Base-by-base conservation (phyloP, 2,329 filamentous ascomycete genomes). In the Hypoxylon sp. region DNA sequence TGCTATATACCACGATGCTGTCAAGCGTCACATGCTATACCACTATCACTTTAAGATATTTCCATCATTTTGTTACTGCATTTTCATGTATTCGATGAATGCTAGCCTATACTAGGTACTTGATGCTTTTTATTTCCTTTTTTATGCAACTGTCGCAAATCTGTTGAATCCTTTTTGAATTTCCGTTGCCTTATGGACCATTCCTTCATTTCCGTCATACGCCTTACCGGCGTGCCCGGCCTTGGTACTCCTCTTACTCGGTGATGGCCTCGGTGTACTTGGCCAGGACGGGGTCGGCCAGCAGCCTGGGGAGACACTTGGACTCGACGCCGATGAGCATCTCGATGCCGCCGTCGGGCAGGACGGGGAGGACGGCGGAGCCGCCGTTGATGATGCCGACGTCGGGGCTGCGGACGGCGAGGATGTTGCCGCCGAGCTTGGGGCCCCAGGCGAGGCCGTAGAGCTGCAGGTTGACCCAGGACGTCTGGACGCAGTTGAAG, bases 381-480 rank as follows among this genome's bases (percentile, higher is more conserved):
- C 64, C 48, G 2, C 73, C 74, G 33, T 75, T 74, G 45, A 75
- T 70, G 10, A 70, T 52, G 8, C 73, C 72, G 10, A 72, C 59
- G 48, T 70, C 67, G 1, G 72, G 73, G n/a, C 60, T 55, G 6
- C 72, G 67, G 3, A 75, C 63, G 1, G 72, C 66, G 38, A 70
- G 55, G 48, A 75, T 70, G 7, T 55, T 66, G 8, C 63, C 57
- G 0, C 70, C 70, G 6, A 75, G 24, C 6, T 65, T 21, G 15
- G 69, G 64, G 2, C 74, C 74, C 73, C 72, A 75, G 9, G 72
- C 64, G 20, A 75, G 46, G 10, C 54, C 66, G 45, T 75, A 75
- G 10, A 75, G 53, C 15, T 68, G 60, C 27, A 75, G 70, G 26
- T 69, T 69, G 21, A 68, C 55, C 74, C 72, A 76, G 4, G 70